These are phyloP conservation scores for Bolboschoenus planiculmis DNA, from an alignment of 176 grass and related monocot genomes.

Conservation along the genomic window DNA sequence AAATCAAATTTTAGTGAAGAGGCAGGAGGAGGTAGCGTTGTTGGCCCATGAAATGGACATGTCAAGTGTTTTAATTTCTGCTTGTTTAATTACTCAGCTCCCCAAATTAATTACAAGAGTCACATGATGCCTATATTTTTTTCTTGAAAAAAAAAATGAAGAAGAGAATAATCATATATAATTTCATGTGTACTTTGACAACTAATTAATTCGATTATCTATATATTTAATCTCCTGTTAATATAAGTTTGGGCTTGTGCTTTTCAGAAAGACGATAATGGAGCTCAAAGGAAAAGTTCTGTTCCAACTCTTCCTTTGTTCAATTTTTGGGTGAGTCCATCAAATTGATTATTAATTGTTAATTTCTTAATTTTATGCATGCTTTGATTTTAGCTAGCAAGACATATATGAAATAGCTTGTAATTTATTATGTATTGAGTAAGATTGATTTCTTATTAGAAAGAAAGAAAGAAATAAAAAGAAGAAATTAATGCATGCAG, in stretches of 20 bases:
- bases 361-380: conserved; percentile 1
- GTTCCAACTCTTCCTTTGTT: conserved; percentile 61
- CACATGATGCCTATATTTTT: not conserved
- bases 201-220: too few relatives aligned
- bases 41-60: not conserved
- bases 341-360: not conserved
- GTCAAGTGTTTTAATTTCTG: not conserved
- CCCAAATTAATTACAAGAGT: not conserved
- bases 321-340: conserved; percentile 63
- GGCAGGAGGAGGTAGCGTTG: not conserved
- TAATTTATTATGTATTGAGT: too few relatives aligned
- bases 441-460: too few relatives aligned
- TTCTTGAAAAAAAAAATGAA: too few relatives aligned
- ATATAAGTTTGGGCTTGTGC: too few relatives aligned
- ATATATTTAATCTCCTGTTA: too few relatives aligned
- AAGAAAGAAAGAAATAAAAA: not conserved
- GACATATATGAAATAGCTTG: too few relatives aligned
- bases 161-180: too few relatives aligned
- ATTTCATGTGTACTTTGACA: too few relatives aligned
- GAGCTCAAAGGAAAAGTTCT: conserved; percentile 48
- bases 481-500: conserved; percentile 23
- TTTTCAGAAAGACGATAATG: conserved; percentile 42
- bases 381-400: not conserved
- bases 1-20: not conserved
- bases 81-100: not conserved